A percentile compares a stretch with the other conserved stretches of the same genome.
Evolutionary conservation across 2,329 filamentous ascomycete species (phyloP).

Genomic region (Colletotrichum higginsianum): DNA sequence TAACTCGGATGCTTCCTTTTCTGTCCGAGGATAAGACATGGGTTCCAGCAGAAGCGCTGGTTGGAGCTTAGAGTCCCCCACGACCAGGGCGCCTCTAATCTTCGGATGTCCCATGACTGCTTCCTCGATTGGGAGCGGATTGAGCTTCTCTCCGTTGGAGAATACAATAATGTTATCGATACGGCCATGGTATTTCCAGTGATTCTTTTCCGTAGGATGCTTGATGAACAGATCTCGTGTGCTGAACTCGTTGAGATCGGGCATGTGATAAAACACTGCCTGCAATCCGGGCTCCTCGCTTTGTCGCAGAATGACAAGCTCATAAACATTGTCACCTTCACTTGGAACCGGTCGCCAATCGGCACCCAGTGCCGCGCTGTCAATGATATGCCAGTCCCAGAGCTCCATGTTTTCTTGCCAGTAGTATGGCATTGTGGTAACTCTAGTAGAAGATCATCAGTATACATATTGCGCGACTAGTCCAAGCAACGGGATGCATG

Average conservation of each 20-base stretch:
- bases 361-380: slow-evolving; percentile 56
- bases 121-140: slow-evolving; percentile 59
- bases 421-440: slow-evolving; percentile 25
- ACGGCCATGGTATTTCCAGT: slow-evolving; percentile 52
- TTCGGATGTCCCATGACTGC: slow-evolving; percentile 55
- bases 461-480: too few species aligned
- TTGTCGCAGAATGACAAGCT: slow-evolving; percentile 56
- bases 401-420: slow-evolving; percentile 49
- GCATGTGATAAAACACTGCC: slow-evolving; percentile 59
- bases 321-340: slow-evolving; percentile 50
- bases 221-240: slow-evolving; percentile 59
- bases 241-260: slow-evolving; percentile 53
- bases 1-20: slow-evolving; percentile 45
- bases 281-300: slow-evolving; percentile 51
- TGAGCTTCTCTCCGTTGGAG: slow-evolving; percentile 65
- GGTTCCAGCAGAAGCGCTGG: slow-evolving; percentile 62
- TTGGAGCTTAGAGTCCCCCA: slow-evolving; percentile 62
- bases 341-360: slow-evolving; percentile 54
- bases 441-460: too few species aligned
- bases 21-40: slow-evolving; percentile 51
- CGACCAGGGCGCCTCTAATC: slow-evolving; percentile 60
- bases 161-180: slow-evolving; percentile 61
- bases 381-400: slow-evolving; percentile 41
- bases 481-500: too few species aligned
- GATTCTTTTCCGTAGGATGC: slow-evolving; percentile 53